A percentile compares a stretch with the other conserved stretches of the same genome.
These are phyloP conservation scores for Coemansia linderi DNA, from an alignment of 371 early-diverging fungal species.

Conservation along the genomic window DNA sequence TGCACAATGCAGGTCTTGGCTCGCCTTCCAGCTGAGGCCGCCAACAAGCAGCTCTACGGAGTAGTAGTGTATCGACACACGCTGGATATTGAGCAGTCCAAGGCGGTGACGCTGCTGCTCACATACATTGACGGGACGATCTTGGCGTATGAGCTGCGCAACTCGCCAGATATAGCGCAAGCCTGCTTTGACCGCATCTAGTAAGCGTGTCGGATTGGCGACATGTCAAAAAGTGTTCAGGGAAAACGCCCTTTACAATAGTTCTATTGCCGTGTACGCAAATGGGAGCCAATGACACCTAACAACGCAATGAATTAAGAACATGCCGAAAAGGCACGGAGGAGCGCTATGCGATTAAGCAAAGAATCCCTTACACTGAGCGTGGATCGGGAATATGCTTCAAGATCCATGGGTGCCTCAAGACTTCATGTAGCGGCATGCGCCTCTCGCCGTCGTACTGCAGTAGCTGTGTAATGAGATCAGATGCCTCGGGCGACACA, in stretches of 20 bases:
- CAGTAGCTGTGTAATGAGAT: constrained; percentile 80
- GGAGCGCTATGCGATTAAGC: neutral
- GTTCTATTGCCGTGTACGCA: too few relatives aligned
- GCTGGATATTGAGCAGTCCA: constrained; percentile 7
- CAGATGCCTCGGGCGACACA: constrained; percentile 83
- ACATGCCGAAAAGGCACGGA: neutral
- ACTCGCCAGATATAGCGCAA: neutral
- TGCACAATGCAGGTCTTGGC: constrained; percentile 15
- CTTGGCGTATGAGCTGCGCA: constrained; percentile 29
- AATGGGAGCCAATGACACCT: too few relatives aligned
- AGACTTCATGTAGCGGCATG: constrained; percentile 70
- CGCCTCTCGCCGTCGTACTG: constrained; percentile 76
- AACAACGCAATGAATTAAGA: neutral
- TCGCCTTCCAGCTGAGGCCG: constrained; percentile 16
- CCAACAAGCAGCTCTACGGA: constrained; percentile 31
- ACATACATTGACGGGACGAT: constrained; percentile 28
- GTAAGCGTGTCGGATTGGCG: too few relatives aligned
- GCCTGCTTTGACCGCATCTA: neutral
- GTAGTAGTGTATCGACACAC: constrained; percentile 27
- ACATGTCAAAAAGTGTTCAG: too few relatives aligned
- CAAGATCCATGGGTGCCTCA: constrained; percentile 81
- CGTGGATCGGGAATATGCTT: constrained; percentile 41
- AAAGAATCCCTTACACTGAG: neutral
- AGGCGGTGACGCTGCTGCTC: constrained; percentile 21
- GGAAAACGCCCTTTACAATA: too few relatives aligned